Conservation (phyloP, 305 asterid genomes). For the Caryopteris hybrid region DNA sequence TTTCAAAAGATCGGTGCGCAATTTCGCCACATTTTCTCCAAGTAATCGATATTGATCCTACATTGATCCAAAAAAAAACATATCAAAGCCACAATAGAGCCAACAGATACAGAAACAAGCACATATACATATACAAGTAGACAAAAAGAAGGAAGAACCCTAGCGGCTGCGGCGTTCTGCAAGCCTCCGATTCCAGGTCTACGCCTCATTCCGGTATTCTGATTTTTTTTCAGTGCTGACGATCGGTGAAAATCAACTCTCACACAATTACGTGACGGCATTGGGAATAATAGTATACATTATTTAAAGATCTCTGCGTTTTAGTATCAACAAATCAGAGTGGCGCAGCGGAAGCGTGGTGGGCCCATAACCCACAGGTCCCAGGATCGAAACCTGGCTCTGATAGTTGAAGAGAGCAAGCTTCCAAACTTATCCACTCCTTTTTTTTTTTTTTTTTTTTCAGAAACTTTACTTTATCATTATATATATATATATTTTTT, state of each 20-base stretch:
- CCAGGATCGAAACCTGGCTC: slow-evolving; percentile 59
- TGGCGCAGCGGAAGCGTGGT: slow-evolving; percentile 97
- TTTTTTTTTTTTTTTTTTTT: too few species aligned
- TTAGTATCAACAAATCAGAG: slow-evolving; percentile 45
- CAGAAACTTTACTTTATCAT: too few species aligned
- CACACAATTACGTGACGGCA: too few species aligned
- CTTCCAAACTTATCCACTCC: too few species aligned
- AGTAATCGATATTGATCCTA: slow-evolving; percentile 85
- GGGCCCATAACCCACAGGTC: slow-evolving; percentile 96
- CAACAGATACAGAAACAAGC: background rate
- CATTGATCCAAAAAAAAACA: background rate
- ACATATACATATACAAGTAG: background rate
- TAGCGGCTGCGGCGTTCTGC: slow-evolving; percentile 91
- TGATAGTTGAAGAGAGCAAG: too few species aligned
- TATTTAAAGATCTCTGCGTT: too few species aligned
- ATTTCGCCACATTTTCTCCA: slow-evolving; percentile 95
- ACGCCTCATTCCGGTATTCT: slow-evolving; percentile 63
- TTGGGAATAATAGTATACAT: too few species aligned
- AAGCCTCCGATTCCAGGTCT: slow-evolving; percentile 96
- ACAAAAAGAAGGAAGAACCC: slow-evolving; percentile 40
- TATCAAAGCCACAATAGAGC: background rate
- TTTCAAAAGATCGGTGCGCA: slow-evolving; percentile 92
- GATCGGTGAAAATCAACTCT: background rate
- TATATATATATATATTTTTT: too few species aligned
- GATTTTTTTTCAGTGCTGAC: background rate